Percentiles rank a stretch among this genome's conserved stretches.
Conservation (phyloP, 1,139 yeast species). For the Suhomyces atakaporum region DNA sequence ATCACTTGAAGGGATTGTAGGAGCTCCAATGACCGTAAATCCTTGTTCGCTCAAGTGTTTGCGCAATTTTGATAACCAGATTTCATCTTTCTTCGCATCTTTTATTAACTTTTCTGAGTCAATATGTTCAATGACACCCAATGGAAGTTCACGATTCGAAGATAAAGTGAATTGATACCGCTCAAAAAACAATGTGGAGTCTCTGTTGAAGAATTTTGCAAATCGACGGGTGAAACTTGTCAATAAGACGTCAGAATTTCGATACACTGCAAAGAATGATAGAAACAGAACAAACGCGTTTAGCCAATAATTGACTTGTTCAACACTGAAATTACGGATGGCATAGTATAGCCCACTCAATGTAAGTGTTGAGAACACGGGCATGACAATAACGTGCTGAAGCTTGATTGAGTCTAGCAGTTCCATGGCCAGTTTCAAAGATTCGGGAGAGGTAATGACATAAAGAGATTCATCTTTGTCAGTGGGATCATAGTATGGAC, state of each 20-base stretch:
- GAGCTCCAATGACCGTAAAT: conserved; percentile 20
- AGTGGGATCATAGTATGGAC: conserved; percentile 46
- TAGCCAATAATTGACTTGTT: conserved; percentile 30
- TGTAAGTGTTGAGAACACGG: conserved; percentile 39
- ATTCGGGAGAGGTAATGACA: conserved; percentile 21
- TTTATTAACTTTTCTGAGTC: conserved; percentile 12
- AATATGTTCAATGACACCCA: conserved; percentile 23
- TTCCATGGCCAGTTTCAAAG: conserved; percentile 12
- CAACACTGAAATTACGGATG: conserved; percentile 25
- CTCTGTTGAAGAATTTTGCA: conserved; percentile 6
- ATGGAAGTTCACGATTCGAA: conserved; percentile 21
- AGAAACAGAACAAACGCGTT: conserved; percentile 13
- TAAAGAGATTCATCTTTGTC: conserved; percentile 39
- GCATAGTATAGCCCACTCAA: conserved; percentile 37
- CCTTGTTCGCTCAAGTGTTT: conserved; percentile 19
- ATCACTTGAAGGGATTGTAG: conserved; percentile 21
- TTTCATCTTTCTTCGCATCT: conserved; percentile 17
- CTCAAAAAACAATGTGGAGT: conserved; percentile 15
- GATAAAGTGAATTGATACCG: conserved; percentile 26
- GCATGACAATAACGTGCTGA: conserved; percentile 37
- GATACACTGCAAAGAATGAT: conserved; percentile 5
- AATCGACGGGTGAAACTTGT: conserved; percentile 7
- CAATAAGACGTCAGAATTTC: conserved; percentile 7
- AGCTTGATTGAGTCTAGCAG: conserved; percentile 13
- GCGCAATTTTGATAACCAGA: conserved; percentile 18